Evolutionary conservation across 176 grass and related monocot genomes (phyloP).

Genomic region (Canna indica): DNA sequence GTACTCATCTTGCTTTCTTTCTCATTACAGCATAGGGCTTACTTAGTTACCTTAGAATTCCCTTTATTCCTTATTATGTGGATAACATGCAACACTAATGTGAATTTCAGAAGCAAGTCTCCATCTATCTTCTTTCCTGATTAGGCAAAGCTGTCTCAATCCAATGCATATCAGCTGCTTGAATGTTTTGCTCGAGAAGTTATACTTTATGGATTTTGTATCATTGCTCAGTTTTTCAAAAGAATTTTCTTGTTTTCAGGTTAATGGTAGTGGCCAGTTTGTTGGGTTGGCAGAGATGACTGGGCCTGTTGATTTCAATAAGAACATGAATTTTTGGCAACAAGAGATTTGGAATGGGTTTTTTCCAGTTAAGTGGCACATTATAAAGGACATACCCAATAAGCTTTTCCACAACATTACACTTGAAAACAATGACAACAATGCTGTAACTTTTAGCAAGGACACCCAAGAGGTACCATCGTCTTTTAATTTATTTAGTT

Average conservation of each 20-base stretch:
- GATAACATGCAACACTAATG: not conserved
- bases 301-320: slow-evolving; percentile 83
- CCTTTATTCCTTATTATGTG: not conserved
- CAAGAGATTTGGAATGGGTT: slow-evolving; percentile 70
- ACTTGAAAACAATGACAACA: slow-evolving; percentile 79
- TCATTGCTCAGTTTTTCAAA: not conserved
- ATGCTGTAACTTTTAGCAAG: slow-evolving; percentile 59
- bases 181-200: not conserved
- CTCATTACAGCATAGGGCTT: too few relatives aligned
- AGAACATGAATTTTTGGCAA: slow-evolving; percentile 73
- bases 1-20: too few relatives aligned
- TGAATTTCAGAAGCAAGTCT: not conserved
- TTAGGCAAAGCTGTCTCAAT: not conserved
- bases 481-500: not conserved
- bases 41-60: too few relatives aligned
- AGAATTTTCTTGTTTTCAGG: slow-evolving; percentile 42
- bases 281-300: slow-evolving; percentile 89
- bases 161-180: not conserved
- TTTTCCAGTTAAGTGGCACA: slow-evolving; percentile 76
- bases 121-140: not conserved
- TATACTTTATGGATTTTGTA: not conserved
- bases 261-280: slow-evolving; percentile 82
- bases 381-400: slow-evolving; percentile 78
- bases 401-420: slow-evolving; percentile 53
- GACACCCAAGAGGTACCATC: slow-evolving; percentile 79